Conservation (phyloP, 1,284 basidiomycete species). For the Sporisorium iseilematis-ciliati region DNA sequence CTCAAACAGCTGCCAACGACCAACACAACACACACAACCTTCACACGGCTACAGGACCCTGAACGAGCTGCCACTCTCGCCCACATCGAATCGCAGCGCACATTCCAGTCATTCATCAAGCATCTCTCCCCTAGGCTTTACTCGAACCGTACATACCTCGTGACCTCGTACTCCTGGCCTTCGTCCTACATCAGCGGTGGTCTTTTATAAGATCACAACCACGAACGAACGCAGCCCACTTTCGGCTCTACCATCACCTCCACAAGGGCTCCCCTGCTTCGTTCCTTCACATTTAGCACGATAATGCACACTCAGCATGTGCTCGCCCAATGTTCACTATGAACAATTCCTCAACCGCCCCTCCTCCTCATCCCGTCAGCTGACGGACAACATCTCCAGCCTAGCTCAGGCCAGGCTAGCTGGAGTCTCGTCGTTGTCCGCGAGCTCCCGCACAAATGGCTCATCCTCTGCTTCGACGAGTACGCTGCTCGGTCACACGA, state of each 20-base stretch:
- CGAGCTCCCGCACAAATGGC: not conserved
- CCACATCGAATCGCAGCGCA: not conserved
- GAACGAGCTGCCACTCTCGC: not conserved
- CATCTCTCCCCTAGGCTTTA: not conserved
- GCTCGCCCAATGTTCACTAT: constrained; percentile 57
- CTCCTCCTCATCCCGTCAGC: constrained; percentile 19
- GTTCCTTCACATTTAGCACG: not conserved
- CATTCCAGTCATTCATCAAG: not conserved
- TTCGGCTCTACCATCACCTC: not conserved
- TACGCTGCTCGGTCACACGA: constrained; percentile 50
- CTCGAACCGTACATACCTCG: not conserved
- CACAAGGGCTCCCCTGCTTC: not conserved
- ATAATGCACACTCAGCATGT: constrained; percentile 28
- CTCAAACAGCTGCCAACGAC: not conserved
- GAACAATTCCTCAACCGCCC: constrained; percentile 31
- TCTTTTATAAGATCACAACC: not conserved
- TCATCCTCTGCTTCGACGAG: constrained; percentile 4
- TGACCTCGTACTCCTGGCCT: not conserved
- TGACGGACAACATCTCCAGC: constrained; percentile 12
- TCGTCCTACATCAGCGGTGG: not conserved
- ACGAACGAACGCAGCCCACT: not conserved
- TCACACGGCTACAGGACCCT: not conserved
- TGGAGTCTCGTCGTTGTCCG: constrained; percentile 3
- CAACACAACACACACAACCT: constrained; percentile 9
- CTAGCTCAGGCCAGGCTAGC: constrained; percentile 17